phyloP scores from a whole-genome alignment of 768 basidiomycete genomes.

The Lactarius evosmus region DNA sequence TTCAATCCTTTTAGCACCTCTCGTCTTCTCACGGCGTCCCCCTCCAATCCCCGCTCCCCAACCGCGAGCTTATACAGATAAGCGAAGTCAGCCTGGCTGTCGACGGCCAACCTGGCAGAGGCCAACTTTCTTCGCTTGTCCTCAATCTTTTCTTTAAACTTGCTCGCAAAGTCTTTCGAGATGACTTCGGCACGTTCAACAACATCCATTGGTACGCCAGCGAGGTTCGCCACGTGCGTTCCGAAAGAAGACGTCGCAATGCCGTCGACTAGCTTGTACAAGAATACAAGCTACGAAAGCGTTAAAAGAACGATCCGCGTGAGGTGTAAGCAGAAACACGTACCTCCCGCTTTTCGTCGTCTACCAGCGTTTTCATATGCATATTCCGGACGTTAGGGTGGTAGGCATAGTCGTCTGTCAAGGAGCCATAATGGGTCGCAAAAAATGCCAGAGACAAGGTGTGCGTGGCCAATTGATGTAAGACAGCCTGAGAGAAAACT shows the following conservation, averaged over 20 bases:
- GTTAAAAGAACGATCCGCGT: neutral
- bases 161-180: slow-evolving; percentile 79
- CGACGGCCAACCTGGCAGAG: slow-evolving; percentile 64
- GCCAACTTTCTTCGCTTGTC: slow-evolving; percentile 54
- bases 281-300: slow-evolving; percentile 72
- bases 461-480: slow-evolving; percentile 92
- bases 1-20: slow-evolving; percentile 57
- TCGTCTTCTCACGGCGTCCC: slow-evolving; percentile 49
- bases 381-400: slow-evolving; percentile 92
- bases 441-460: slow-evolving; percentile 92
- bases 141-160: slow-evolving; percentile 81
- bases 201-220: slow-evolving; percentile 82
- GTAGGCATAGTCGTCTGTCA: slow-evolving; percentile 91
- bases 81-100: slow-evolving; percentile 86
- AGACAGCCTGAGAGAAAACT: slow-evolving; percentile 58
- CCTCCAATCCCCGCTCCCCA: slow-evolving; percentile 51
- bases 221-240: slow-evolving; percentile 92
- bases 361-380: slow-evolving; percentile 94
- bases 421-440: slow-evolving; percentile 94
- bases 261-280: slow-evolving; percentile 90
- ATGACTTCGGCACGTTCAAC: slow-evolving; percentile 86
- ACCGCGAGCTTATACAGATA: slow-evolving; percentile 66
- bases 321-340: slow-evolving; percentile 23
- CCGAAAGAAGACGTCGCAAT: slow-evolving; percentile 88
- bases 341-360: slow-evolving; percentile 88